phyloP scores from a whole-genome alignment of 352 stramenopile species.

The Pythium scleroteichum region DNA sequence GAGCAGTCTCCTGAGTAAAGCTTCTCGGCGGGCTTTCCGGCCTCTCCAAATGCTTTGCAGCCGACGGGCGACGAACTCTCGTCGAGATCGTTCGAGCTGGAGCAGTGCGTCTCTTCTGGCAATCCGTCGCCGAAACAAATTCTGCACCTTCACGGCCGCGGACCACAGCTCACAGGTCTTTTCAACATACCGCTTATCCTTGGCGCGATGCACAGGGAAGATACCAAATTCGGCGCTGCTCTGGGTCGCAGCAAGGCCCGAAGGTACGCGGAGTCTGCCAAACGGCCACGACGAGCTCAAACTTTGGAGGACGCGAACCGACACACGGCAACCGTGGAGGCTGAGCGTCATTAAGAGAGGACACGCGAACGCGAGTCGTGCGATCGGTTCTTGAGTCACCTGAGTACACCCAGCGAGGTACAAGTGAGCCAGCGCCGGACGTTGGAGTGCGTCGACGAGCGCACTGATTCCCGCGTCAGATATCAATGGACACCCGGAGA shows the following conservation, averaged over 20 bases:
- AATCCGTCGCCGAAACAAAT: conserved; percentile 54
- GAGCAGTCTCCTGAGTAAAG: conserved; percentile 50
- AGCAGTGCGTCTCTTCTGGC: conserved; percentile 33
- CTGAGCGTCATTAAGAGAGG: conserved; percentile 70
- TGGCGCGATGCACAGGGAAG: conserved; percentile 67
- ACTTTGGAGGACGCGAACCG: conserved; percentile 54
- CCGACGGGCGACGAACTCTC: conserved; percentile 41
- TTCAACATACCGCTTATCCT: conserved; percentile 63
- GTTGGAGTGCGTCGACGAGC: conserved; percentile 59
- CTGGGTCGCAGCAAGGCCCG: conserved; percentile 21
- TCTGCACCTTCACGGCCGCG: conserved; percentile 61
- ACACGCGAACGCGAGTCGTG: conserved; percentile 58
- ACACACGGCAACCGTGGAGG: conserved; percentile 66
- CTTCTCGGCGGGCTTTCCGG: conserved; percentile 43
- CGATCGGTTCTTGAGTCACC: conserved; percentile 67
- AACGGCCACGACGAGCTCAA: conserved; percentile 72
- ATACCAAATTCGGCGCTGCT: conserved; percentile 46
- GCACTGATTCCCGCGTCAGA: conserved; percentile 54
- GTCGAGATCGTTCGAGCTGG: conserved; percentile 40
- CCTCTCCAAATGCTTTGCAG: conserved; percentile 77
- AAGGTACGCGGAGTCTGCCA: conserved; percentile 43
- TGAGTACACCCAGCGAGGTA: conserved; percentile 55
- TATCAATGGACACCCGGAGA: conserved; percentile 52
- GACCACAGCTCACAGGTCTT: conserved; percentile 55
- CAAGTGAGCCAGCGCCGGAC: conserved; percentile 52